Percentiles rank a stretch among this genome's conserved stretches.
These are phyloP conservation scores for Francoa sonchifolia DNA, from an alignment of 441 rosid genomes.

Conservation along the genomic window DNA sequence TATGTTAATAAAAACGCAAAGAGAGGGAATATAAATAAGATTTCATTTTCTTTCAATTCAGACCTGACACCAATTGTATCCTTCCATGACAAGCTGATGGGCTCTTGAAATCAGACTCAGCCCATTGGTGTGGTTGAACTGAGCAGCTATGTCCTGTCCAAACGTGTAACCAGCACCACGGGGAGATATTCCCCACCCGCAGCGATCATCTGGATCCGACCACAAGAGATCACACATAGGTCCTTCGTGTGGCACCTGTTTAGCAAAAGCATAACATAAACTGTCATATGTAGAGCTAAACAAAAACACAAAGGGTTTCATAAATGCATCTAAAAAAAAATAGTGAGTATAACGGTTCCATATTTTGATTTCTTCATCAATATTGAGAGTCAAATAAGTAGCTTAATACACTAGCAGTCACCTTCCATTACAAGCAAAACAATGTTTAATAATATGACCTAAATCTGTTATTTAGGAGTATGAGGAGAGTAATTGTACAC, in stretches of 20 bases:
- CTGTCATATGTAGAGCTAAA: too few species aligned
- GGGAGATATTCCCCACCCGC: conserved; percentile 99
- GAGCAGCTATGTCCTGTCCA: conserved; percentile 83
- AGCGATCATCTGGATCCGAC: conserved; percentile 98
- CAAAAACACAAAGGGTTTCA: too few species aligned
- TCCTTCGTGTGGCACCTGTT: conserved; percentile 95
- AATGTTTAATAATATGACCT: too few species aligned
- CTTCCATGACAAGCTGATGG: conserved; percentile 99
- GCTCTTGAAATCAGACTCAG: conserved; percentile 89
- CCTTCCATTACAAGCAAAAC: too few species aligned
- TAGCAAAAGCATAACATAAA: conserved; percentile 6
- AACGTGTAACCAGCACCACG: conserved; percentile 98
- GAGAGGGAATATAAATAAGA: neutral
- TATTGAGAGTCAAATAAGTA: too few species aligned
- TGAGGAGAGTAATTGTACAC: neutral
- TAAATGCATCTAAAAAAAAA: too few species aligned
- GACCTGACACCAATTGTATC: conserved; percentile 97
- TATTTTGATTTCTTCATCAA: too few species aligned
- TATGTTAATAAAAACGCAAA: neutral
- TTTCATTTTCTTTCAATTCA: neutral
- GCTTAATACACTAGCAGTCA: too few species aligned
- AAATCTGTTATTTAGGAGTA: neutral
- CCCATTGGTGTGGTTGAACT: conserved; percentile 83
- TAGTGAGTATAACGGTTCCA: too few species aligned
- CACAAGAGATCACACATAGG: conserved; percentile 97